phyloP scores from a whole-genome alignment of 2,329 filamentous ascomycete species.

The Leptosphaerulina australis region DNA sequence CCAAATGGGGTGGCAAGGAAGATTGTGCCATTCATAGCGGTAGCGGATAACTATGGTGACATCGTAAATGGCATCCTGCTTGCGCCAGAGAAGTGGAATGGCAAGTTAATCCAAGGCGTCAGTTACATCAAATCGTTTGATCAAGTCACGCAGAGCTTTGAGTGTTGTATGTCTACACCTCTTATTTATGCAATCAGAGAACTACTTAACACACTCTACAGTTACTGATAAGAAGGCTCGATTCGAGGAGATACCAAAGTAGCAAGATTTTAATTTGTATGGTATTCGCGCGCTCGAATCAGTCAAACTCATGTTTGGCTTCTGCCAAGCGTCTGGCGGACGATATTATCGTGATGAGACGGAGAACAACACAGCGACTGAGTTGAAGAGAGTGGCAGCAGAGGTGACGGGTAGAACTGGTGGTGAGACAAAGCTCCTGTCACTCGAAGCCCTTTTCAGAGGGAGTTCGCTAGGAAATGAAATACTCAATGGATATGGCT shows the following conservation, averaged over 20 bases:
- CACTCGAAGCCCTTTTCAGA: slow-evolving; percentile 14
- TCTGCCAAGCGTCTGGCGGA: slow-evolving; percentile 28
- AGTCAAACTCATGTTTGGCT: slow-evolving; percentile 30
- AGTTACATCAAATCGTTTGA: slow-evolving; percentile 46
- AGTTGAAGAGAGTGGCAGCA: slow-evolving; percentile 26
- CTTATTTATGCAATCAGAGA: not conserved
- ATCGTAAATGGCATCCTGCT: slow-evolving; percentile 55
- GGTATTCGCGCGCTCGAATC: slow-evolving; percentile 28
- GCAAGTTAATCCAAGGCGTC: slow-evolving; percentile 47
- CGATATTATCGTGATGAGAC: slow-evolving; percentile 29
- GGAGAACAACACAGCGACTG: slow-evolving; percentile 20
- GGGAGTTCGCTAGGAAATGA: slow-evolving; percentile 7
- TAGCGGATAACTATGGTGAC: slow-evolving; percentile 54
- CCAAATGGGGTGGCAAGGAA: slow-evolving; percentile 51
- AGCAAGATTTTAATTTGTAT: slow-evolving; percentile 25
- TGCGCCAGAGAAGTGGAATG: slow-evolving; percentile 48
- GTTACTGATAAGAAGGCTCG: slow-evolving; percentile 28
- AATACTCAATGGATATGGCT: too few species aligned
- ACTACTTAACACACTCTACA: not conserved
- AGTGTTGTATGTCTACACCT: slow-evolving; percentile 39
- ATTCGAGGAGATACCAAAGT: slow-evolving; percentile 24
- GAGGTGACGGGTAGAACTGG: slow-evolving; percentile 22
- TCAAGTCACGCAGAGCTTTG: slow-evolving; percentile 41
- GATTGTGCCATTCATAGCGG: slow-evolving; percentile 50
- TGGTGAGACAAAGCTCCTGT: slow-evolving; percentile 8